Evolutionary conservation across 805 yeast species (phyloP).

Genomic region (Yarrowia sp.): DNA sequence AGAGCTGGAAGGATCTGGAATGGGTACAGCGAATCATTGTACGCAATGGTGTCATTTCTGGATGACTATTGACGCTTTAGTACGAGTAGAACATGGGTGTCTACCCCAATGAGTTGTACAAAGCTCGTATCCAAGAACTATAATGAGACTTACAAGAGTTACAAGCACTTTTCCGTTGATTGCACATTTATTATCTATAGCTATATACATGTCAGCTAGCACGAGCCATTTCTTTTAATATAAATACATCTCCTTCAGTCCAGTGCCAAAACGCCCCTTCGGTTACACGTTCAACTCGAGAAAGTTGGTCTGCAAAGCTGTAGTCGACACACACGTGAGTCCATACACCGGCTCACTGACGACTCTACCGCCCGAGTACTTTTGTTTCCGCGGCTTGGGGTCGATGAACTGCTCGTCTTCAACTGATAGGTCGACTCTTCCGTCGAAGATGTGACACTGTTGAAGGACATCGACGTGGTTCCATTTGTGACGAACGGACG

Average conservation of each 20-base stretch:
- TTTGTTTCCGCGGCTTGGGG: neutral
- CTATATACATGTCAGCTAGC: neutral
- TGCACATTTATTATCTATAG: neutral
- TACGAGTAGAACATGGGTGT: no score
- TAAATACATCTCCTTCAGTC: no score
- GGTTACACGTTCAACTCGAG: neutral
- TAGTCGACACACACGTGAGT: constrained; percentile 4
- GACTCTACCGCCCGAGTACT: constrained; percentile 3
- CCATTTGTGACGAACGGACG: constrained; percentile 11
- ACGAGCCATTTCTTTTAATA: no score
- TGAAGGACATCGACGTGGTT: constrained; percentile 26
- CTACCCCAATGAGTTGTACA: no score
- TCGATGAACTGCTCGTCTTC: neutral
- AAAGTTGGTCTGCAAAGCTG: constrained; percentile 1
- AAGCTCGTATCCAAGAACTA: no score
- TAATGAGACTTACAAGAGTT: neutral
- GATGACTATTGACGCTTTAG: no score
- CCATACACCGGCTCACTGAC: constrained; percentile 13
- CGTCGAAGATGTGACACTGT: constrained; percentile 22
- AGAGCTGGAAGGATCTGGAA: no score
- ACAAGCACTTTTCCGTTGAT: no score
- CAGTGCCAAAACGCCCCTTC: no score
- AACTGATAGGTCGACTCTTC: neutral
- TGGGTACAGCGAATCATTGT: no score
- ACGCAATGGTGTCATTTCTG: no score